Base-by-base conservation (phyloP, 139 green algal genomes). In the Auxenochlorella pyrenoidosa region DNA sequence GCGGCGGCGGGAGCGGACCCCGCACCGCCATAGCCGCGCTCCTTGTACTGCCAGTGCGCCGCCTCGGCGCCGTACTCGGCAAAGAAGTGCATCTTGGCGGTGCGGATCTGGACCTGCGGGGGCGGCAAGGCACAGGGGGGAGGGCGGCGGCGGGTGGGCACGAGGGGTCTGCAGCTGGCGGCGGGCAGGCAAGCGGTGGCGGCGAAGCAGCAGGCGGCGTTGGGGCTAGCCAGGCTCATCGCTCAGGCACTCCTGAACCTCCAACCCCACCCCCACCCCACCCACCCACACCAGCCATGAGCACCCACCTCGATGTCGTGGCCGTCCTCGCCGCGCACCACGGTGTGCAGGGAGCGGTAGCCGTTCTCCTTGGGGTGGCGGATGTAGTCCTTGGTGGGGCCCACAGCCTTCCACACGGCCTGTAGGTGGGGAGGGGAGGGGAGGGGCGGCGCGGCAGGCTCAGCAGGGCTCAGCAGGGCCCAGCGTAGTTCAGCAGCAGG, bases 1-100 rank as follows among this genome's bases (percentile, higher is more conserved):
- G 63, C 22, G 34, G 21, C 12, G 0, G 40, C 24, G 87, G 70
- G 43, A 58, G 65, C 84, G 71, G 66, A 22, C 26, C 2, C 32
- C 24, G 28, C 6, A 65, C 63, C 66, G 66, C 85, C 75, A 44
- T 77, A 79, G 6, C 66, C 36, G 1, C 65, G 70, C 92, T 99
- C 97, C 93, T 99, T 99, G 93, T 99, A 99, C 60, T 95, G 93
- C 97, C 97, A 99, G 90, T 99, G 97, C 30, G 97, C 96, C 1
- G 97, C 96, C 36, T 87, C 85, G 22, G 97, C 89, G 47, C 97
- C 97, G 51, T 97, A 98, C 92, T 99, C 97, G 0, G 96, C 95
- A 2, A 96, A 92, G 83, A 93, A 95, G 91, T 99, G 97, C 97
- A 99, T 99, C 86, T 98, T 97, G 80, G 88, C 85, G n/a, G 96